Evolutionary conservation across 2,329 filamentous ascomycete genomes (phyloP).

Genomic region (Macrophomina phaseolina): DNA sequence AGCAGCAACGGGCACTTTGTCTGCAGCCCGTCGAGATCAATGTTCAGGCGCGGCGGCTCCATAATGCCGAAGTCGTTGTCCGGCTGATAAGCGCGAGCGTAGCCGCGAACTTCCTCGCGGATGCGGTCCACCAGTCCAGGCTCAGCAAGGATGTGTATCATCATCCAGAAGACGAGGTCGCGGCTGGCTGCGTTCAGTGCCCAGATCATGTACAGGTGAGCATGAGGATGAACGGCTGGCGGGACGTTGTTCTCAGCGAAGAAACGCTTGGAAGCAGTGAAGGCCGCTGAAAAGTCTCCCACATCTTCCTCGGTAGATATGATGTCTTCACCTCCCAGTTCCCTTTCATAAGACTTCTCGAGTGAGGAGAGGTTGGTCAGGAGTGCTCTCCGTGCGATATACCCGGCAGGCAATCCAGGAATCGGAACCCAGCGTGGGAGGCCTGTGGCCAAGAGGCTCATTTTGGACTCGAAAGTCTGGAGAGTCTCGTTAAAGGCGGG

Average conservation of each 20-base stretch:
- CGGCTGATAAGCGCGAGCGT: slow-evolving; percentile 37
- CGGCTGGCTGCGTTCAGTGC: slow-evolving; percentile 57
- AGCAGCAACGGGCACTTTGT: slow-evolving; percentile 44
- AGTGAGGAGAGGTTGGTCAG: slow-evolving; percentile 36
- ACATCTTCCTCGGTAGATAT: slow-evolving; percentile 38
- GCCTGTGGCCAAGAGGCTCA: slow-evolving; percentile 60
- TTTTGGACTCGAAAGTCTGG: slow-evolving; percentile 60
- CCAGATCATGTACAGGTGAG: slow-evolving; percentile 60
- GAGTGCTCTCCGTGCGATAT: slow-evolving; percentile 44
- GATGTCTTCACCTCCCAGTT: slow-evolving; percentile 36
- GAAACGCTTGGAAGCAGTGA: slow-evolving; percentile 36
- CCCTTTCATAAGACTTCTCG: slow-evolving; percentile 40
- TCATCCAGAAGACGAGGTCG: slow-evolving; percentile 51
- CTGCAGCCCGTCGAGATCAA: slow-evolving; percentile 42
- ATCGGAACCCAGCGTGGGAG: slow-evolving; percentile 62
- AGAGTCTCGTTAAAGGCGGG: slow-evolving; percentile 61
- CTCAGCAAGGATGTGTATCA: slow-evolving; percentile 40
- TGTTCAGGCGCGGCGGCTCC: slow-evolving; percentile 39
- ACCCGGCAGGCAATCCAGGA: slow-evolving; percentile 56
- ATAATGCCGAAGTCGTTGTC: slow-evolving; percentile 39
- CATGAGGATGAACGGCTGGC: slow-evolving; percentile 37
- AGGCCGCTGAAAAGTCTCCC: slow-evolving; percentile 41
- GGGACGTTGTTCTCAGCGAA: slow-evolving; percentile 7
- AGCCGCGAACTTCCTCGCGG: slow-evolving; percentile 42
- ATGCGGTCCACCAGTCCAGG: slow-evolving; percentile 36